Conservation (phyloP, 1,284 basidiomycete genomes). For the Cutaneotrichosporon cavernicola region DNA sequence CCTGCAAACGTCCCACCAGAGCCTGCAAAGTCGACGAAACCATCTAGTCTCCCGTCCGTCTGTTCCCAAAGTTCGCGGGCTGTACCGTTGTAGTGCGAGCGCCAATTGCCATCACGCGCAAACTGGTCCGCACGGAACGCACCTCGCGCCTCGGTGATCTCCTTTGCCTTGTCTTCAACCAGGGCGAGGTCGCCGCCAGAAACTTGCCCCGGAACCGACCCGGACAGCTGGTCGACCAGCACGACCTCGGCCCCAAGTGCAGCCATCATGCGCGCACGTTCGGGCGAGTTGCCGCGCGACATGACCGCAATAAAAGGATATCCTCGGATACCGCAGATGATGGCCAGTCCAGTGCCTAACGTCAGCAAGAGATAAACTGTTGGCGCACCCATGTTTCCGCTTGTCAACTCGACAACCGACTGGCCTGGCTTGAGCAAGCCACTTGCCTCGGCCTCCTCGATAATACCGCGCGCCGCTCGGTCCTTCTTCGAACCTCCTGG, state of each 20-base stretch:
- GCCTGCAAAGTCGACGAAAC: conserved; percentile 7
- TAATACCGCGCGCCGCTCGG: conserved; percentile 3
- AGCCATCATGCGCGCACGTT: conserved; percentile 13
- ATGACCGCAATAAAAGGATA: conserved; percentile 11
- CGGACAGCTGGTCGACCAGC: not conserved
- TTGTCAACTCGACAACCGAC: conserved; percentile 9
- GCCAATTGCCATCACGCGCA: conserved; percentile 1
- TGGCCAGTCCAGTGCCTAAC: conserved; percentile 4
- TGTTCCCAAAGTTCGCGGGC: conserved; percentile 10
- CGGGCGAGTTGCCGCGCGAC: conserved; percentile 7
- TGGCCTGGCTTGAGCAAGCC: conserved; percentile 4
- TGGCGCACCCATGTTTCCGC: not conserved
- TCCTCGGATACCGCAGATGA: conserved; percentile 4
- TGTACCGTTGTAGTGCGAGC: conserved; percentile 2
- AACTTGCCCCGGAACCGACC: not conserved
- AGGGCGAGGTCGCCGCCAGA: conserved; percentile 9
- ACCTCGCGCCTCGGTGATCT: not conserved
- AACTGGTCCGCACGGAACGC: conserved; percentile 15
- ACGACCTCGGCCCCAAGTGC: conserved; percentile 11
- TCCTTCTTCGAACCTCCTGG: conserved; percentile 11
- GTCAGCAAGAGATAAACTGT: not conserved
- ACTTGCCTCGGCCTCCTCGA: not conserved
- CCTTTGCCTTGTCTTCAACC: not conserved
- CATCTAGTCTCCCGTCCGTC: conserved; percentile 7
- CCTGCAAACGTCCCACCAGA: conserved; percentile 11